Evolutionary conservation across 495 filamentous ascomycete species (phyloP).

Genomic region (Podospora pseudoanserina): DNA sequence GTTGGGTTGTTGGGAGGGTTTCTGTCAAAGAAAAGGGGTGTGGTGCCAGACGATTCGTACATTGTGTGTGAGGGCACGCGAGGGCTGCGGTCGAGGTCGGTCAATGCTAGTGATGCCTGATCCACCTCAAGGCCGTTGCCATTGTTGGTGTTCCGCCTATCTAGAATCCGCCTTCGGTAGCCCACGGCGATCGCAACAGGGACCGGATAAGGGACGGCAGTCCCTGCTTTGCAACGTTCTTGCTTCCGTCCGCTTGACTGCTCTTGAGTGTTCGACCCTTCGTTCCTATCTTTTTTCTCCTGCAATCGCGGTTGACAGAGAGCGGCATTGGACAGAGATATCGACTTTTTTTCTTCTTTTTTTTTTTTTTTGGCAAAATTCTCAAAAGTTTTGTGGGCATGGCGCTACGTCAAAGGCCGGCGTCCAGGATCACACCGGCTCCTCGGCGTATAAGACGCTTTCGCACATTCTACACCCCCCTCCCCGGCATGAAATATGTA

Average conservation of each 20-base stretch:
- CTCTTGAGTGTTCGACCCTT: conserved; percentile 2
- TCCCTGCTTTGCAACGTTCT: neutral
- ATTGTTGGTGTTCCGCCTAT: neutral
- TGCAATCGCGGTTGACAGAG: conserved; percentile 6
- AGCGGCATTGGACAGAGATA: conserved; percentile 31
- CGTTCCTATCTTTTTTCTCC: conserved; percentile 22
- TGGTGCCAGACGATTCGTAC: neutral
- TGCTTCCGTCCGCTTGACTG: conserved; percentile 7
- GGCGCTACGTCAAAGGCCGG: conserved; percentile 32
- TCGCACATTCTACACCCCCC: conserved; percentile 20
- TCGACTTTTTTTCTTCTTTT: conserved; percentile 14
- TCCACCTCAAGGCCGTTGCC: neutral
- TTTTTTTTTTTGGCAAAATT: conserved; percentile 19
- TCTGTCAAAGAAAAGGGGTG: neutral
- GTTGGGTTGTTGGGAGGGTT: conserved; percentile 2
- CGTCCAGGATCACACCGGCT: conserved; percentile 15
- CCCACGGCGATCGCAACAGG: neutral
- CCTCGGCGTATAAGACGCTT: conserved; percentile 29
- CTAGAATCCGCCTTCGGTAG: neutral
- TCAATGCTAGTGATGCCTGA: neutral
- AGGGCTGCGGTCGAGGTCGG: conserved; percentile 2
- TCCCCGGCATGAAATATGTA: conserved; percentile 24
- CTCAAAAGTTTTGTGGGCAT: conserved; percentile 28
- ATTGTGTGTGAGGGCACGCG: neutral
- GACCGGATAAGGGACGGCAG: neutral